Evolutionary conservation across 352 stramenopile genomes (phyloP).

Genomic region (Phytophthora pluvialis): DNA sequence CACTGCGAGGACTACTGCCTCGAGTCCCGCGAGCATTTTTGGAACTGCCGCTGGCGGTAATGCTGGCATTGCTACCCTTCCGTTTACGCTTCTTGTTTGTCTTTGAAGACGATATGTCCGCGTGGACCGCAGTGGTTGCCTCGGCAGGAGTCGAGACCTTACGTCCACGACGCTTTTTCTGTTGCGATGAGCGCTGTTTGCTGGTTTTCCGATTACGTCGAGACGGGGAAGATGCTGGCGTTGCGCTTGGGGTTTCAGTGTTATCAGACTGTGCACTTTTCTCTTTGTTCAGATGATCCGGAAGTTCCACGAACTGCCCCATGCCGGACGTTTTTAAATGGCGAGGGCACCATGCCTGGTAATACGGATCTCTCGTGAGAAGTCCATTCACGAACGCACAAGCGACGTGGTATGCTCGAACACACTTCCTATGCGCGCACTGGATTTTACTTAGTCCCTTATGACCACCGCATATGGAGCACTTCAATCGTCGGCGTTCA

Average conservation of each 20-base stretch:
- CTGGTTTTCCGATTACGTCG: constrained; percentile 24
- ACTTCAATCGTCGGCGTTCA: constrained; percentile 58
- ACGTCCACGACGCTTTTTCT: constrained; percentile 29
- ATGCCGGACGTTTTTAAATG: constrained; percentile 80
- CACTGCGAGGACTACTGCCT: constrained; percentile 16
- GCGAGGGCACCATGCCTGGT: constrained; percentile 77
- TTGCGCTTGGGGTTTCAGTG: constrained; percentile 16
- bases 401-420: constrained; percentile 68
- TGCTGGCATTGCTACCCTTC: constrained; percentile 25
- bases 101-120: constrained; percentile 50
- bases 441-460: constrained; percentile 86
- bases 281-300: constrained; percentile 61
- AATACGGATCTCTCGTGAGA: constrained; percentile 68
- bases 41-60: constrained; percentile 5
- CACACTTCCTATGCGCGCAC: constrained; percentile 71
- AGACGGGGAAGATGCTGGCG: constrained; percentile 12
- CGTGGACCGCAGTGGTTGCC: constrained; percentile 10
- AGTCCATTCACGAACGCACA: constrained; percentile 79
- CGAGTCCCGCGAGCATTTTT: constrained; percentile 22
- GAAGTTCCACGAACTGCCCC: constrained; percentile 65
- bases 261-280: neutral
- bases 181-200: constrained; percentile 21
- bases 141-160: constrained; percentile 41
- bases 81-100: constrained; percentile 60
- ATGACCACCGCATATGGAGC: constrained; percentile 63